These are phyloP conservation scores for Dryas drummondii DNA, from an alignment of 306 rosid genomes.

Conservation along the genomic window DNA sequence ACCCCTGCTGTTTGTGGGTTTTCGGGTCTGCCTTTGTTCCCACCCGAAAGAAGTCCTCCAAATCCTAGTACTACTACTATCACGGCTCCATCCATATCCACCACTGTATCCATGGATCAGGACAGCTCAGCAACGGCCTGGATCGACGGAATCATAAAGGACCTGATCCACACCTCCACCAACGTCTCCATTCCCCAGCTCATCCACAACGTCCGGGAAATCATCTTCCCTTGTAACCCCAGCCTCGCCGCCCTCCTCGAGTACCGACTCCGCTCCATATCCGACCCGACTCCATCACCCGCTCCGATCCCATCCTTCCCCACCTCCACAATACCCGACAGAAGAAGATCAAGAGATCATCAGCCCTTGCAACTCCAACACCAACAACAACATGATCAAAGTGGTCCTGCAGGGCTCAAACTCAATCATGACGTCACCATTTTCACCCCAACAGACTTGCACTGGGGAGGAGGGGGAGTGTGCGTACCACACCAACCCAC, in stretches of 20 bases:
- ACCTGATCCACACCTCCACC: slow-evolving; percentile 76
- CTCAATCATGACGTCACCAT: slow-evolving; percentile 24
- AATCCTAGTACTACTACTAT: slow-evolving; percentile 1
- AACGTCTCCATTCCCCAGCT: slow-evolving; percentile 85
- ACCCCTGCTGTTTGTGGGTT: slow-evolving; percentile 81
- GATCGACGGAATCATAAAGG: slow-evolving; percentile 86
- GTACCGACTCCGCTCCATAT: slow-evolving; percentile 69
- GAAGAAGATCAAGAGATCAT: slow-evolving; percentile 21
- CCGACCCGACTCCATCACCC: slow-evolving; percentile 22
- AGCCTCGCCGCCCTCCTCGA: slow-evolving; percentile 85
- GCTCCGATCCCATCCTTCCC: slow-evolving; percentile 17
- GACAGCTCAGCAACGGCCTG: slow-evolving; percentile 69
- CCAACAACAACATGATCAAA: slow-evolving; percentile 1
- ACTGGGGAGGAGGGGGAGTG: slow-evolving; percentile 46
- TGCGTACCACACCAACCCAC: slow-evolving; percentile 14
- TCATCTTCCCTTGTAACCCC: slow-evolving; percentile 93
- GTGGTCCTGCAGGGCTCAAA: slow-evolving; percentile 23
- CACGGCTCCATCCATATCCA: background rate
- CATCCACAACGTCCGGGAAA: slow-evolving; percentile 82
- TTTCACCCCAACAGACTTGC: slow-evolving; percentile 27
- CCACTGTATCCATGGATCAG: slow-evolving; percentile 51
- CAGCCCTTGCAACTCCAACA: slow-evolving; percentile 21
- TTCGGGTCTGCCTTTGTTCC: slow-evolving; percentile 87
- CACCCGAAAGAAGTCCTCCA: slow-evolving; percentile 46
- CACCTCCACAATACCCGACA: slow-evolving; percentile 15